phyloP scores from a whole-genome alignment of 371 early-diverging fungal genomes.

The Actinomortierella ambigua region DNA sequence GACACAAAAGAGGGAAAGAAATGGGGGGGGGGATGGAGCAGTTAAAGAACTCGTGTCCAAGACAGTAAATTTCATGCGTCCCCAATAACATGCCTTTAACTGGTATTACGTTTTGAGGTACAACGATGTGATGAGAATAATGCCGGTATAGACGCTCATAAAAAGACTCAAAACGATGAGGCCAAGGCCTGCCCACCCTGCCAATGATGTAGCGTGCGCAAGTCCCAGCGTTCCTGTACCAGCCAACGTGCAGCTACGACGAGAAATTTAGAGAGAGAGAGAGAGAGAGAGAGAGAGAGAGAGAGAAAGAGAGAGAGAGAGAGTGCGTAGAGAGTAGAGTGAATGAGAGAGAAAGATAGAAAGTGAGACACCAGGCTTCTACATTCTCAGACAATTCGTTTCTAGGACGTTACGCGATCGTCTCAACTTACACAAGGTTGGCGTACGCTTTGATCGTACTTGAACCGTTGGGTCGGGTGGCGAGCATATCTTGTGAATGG shows the following conservation, averaged over 20 bases:
- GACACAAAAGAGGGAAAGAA: not conserved
- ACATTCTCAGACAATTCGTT: not conserved
- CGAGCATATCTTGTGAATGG: too few species aligned
- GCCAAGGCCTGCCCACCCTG: slow-evolving; percentile 26
- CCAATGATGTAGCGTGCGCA: slow-evolving; percentile 22
- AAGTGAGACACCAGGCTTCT: not conserved
- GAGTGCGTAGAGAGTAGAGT: too few species aligned
- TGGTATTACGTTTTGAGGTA: slow-evolving; percentile 34
- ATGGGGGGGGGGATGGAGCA: not conserved
- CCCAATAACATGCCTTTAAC: too few species aligned
- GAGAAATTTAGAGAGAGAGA: not conserved
- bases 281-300: not conserved
- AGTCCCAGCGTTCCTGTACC: slow-evolving; percentile 40
- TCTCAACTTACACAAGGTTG: slow-evolving; percentile 19
- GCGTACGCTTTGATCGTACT: slow-evolving; percentile 24
- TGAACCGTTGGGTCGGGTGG: slow-evolving; percentile 11
- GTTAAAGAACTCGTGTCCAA: not conserved
- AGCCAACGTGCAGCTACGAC: slow-evolving; percentile 24
- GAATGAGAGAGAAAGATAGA: too few species aligned
- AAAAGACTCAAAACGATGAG: slow-evolving; percentile 17
- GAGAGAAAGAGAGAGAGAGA: too few species aligned
- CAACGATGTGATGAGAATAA: slow-evolving; percentile 26
- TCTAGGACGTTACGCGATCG: too few species aligned
- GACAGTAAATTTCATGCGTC: too few species aligned
- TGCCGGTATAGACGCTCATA: slow-evolving; percentile 30